Evolutionary conservation across 2,329 filamentous ascomycete species (phyloP).

Genomic region (Pyricularia sp.): DNA sequence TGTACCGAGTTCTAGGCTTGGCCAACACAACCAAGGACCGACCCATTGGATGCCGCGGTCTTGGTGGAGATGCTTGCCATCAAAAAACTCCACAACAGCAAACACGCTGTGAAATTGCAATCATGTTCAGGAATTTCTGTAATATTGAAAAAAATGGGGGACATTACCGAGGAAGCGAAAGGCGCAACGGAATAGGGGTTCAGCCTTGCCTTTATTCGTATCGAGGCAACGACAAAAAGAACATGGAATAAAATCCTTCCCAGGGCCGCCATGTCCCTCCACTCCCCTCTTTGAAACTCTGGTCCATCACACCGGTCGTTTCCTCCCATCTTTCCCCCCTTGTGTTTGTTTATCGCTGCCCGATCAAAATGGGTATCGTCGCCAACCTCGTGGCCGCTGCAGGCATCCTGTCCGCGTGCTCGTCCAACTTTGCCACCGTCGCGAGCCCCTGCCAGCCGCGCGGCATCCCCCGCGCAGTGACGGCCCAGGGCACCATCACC

Average conservation of each 20-base stretch:
- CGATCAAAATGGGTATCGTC: background rate
- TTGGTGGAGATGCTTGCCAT: background rate
- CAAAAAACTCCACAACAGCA: background rate
- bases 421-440: background rate
- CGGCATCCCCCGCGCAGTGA: background rate
- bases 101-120: background rate
- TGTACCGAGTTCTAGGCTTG: background rate
- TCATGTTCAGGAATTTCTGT: background rate
- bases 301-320: background rate
- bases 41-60: background rate
- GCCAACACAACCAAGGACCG: background rate
- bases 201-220: background rate
- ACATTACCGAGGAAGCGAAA: background rate
- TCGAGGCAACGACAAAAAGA: background rate
- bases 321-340: background rate
- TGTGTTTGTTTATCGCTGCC: background rate
- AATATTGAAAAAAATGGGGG: background rate
- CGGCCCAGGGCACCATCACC: background rate
- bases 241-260: background rate
- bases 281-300: background rate
- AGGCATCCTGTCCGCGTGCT: background rate
- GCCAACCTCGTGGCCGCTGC: background rate
- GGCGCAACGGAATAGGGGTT: background rate
- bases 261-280: background rate
- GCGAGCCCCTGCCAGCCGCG: background rate